Evolutionary conservation across 176 grass and related monocot genomes (phyloP).

Genomic region (Aegilops umbellulata): DNA sequence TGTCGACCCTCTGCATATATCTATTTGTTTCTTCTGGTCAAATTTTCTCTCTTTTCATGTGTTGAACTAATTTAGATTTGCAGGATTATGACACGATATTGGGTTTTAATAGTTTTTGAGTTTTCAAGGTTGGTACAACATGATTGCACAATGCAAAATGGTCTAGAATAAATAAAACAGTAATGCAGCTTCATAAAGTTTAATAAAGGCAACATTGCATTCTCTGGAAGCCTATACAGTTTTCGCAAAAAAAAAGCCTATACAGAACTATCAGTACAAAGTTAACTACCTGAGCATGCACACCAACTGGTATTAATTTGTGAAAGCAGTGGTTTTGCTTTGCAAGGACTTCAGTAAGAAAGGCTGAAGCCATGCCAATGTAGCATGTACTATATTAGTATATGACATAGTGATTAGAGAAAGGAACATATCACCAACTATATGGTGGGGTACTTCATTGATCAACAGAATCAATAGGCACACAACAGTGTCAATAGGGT

Average conservation of each 20-base stretch:
- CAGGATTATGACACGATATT: not conserved
- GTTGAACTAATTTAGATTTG: not conserved
- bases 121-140: not conserved
- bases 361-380: not conserved
- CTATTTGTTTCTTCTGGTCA: not conserved
- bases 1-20: not conserved
- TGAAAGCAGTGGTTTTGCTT: not conserved
- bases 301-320: not conserved
- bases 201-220: not conserved
- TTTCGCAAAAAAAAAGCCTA: no score
- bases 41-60: not conserved
- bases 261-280: not conserved
- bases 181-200: not conserved
- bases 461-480: constrained; percentile 5
- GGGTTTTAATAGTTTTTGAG: not conserved
- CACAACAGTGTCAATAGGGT: not conserved
- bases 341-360: not conserved
- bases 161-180: not conserved
- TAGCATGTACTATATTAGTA: not conserved
- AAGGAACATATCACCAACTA: constrained; percentile 25
- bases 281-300: not conserved
- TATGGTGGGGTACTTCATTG: constrained; percentile 19
- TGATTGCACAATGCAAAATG: not conserved
- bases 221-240: not conserved
- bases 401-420: not conserved